Percentiles rank a stretch among this genome's conserved stretches.
Conservation (phyloP, 2,329 filamentous ascomycete species). For the Sordariomycetes sp. region DNA sequence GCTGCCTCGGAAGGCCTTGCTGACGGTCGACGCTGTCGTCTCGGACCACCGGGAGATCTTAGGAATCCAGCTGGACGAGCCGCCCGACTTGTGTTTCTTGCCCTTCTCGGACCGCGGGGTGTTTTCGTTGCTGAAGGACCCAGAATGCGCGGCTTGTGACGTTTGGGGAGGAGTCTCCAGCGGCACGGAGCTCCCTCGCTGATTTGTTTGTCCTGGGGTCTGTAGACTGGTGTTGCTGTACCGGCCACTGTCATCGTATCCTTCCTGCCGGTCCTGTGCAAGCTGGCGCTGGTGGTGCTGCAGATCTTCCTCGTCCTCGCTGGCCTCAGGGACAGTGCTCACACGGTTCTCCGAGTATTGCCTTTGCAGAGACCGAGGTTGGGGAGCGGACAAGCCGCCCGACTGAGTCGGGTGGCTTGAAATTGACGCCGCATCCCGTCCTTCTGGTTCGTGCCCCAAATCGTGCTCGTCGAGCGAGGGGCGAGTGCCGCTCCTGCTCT, state of each 20-base stretch:
- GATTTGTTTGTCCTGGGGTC: constrained; percentile 41
- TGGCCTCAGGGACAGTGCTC: constrained; percentile 76
- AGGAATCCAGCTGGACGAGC: constrained; percentile 67
- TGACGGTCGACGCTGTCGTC: constrained; percentile 80
- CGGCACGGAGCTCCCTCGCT: constrained; percentile 35
- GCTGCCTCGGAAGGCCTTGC: constrained; percentile 62
- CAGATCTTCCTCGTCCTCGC: constrained; percentile 45
- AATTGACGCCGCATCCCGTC: constrained; percentile 16
- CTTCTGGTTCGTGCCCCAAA: constrained; percentile 54
- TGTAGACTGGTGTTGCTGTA: constrained; percentile 47
- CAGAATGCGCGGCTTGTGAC: constrained; percentile 20
- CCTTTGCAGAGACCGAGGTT: constrained; percentile 34
- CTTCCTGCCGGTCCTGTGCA: constrained; percentile 8
- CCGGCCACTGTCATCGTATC: constrained; percentile 26
- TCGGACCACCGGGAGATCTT: constrained; percentile 97
- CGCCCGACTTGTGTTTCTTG: constrained; percentile 80
- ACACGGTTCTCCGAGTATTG: constrained; percentile 66
- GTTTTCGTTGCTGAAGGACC: constrained; percentile 56
- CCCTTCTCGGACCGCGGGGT: constrained; percentile 62
- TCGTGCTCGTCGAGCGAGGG: constrained; percentile 61
- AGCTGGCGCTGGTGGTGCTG: constrained; percentile 4
- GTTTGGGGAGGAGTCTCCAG: constrained; percentile 46
- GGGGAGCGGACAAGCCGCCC: constrained; percentile 50
- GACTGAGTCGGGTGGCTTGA: constrained; percentile 58
- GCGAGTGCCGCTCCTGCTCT: constrained; percentile 33